phyloP scores from a whole-genome alignment of 2,329 filamentous ascomycete genomes.

The Dactylella cylindrospora region DNA sequence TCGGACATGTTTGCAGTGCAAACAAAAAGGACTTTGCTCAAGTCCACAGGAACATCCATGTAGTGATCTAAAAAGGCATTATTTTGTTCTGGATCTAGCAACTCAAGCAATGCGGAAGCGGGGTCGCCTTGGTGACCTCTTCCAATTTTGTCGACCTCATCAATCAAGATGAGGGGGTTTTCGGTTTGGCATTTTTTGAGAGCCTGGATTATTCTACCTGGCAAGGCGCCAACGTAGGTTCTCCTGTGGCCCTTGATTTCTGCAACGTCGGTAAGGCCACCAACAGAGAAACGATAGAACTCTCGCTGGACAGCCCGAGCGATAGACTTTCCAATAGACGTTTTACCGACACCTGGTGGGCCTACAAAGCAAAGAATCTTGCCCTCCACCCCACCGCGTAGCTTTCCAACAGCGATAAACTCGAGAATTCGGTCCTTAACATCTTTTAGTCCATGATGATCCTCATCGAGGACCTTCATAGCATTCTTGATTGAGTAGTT shows the following conservation, averaged over 20 bases:
- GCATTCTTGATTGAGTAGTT: slow-evolving; percentile 96
- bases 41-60: slow-evolving; percentile 94
- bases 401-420: slow-evolving; percentile 96
- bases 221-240: slow-evolving; percentile 93
- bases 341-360: slow-evolving; percentile 93
- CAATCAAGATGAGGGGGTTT: slow-evolving; percentile 92
- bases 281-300: slow-evolving; percentile 98
- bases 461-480: slow-evolving; percentile 85
- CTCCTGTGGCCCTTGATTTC: slow-evolving; percentile 97
- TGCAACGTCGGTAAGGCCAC: slow-evolving; percentile 92
- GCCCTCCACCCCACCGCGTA: slow-evolving; percentile 93
- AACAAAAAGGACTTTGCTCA: slow-evolving; percentile 96
- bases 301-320: slow-evolving; percentile 90
- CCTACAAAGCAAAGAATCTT: slow-evolving; percentile 98
- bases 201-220: slow-evolving; percentile 95
- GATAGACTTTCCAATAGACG: slow-evolving; percentile 97
- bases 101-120: slow-evolving; percentile 85
- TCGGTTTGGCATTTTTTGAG: slow-evolving; percentile 99
- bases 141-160: slow-evolving; percentile 96
- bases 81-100: slow-evolving; percentile 96
- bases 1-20: slow-evolving; percentile 99
- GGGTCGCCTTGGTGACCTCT: slow-evolving; percentile 95
- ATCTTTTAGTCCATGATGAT: slow-evolving; percentile 94
- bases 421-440: slow-evolving; percentile 98
- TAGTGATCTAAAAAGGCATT: slow-evolving; percentile 97